phyloP scores from a whole-genome alignment of 371 early-diverging fungal genomes.

The Lichtheimia corymbifera region DNA sequence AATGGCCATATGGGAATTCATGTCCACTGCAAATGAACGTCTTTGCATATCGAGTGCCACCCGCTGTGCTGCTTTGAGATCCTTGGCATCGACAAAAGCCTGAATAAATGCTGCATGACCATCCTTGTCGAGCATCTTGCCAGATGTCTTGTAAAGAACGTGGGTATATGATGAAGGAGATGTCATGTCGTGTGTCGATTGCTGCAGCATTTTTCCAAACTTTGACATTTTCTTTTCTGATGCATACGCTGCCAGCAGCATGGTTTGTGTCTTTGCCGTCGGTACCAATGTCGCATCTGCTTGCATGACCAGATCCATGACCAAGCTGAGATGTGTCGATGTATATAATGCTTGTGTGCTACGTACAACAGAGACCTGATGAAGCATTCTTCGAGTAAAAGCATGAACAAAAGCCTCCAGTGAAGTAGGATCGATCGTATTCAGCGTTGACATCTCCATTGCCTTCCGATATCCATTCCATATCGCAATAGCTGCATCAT shows the following conservation, averaged over 20 bases:
- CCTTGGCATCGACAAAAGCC: constrained; percentile 16
- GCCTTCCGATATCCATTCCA: not conserved
- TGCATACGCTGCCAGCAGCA: constrained; percentile 14
- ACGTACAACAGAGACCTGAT: not conserved
- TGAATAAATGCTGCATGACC: constrained; percentile 25
- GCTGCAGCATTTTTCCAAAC: not conserved
- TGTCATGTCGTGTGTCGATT: not conserved
- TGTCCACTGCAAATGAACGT: constrained; percentile 7
- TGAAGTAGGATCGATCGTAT: not conserved
- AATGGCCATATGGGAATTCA: constrained; percentile 16
- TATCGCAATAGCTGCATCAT: not conserved
- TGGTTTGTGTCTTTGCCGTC: constrained; percentile 10
- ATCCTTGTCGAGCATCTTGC: constrained; percentile 13
- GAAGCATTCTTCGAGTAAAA: constrained; percentile 3
- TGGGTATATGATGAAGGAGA: constrained; percentile 6
- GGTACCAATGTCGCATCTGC: not conserved
- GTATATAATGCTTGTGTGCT: constrained; percentile 11
- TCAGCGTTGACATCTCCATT: not conserved
- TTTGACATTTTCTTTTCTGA: not conserved
- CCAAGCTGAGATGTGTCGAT: not conserved
- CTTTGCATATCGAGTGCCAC: constrained; percentile 19
- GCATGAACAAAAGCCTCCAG: constrained; percentile 11
- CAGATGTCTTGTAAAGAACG: constrained; percentile 6
- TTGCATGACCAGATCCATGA: constrained; percentile 12
- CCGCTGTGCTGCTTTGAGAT: constrained; percentile 10